phyloP scores from a whole-genome alignment of 352 stramenopile genomes.

The Phytophthora melonis region DNA sequence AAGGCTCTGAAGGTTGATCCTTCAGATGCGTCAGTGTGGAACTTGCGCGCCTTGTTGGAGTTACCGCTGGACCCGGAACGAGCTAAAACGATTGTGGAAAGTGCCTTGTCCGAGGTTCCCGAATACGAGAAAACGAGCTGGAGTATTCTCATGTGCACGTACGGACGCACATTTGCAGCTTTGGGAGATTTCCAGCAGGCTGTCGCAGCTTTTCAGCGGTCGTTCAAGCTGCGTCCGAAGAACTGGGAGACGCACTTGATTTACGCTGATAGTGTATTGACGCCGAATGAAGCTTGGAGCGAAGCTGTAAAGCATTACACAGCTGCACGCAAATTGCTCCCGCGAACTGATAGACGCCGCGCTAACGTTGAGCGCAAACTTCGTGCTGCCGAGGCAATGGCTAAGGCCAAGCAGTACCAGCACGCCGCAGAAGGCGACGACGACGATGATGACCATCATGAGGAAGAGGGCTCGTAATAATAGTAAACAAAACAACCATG shows the following conservation, averaged over 20 bases:
- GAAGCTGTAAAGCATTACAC: conserved; percentile 81
- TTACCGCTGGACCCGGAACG: conserved; percentile 69
- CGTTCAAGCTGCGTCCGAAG: conserved; percentile 80
- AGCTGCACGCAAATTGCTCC: conserved; percentile 66
- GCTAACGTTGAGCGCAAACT: conserved; percentile 72
- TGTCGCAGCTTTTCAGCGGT: conserved; percentile 82
- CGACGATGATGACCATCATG: conserved; percentile 30
- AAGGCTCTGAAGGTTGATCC: conserved; percentile 80
- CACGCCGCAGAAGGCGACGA: conserved; percentile 28
- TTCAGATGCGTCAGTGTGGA: conserved; percentile 77
- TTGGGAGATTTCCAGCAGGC: conserved; percentile 78
- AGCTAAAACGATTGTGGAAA: conserved; percentile 81
- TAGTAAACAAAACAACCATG: conserved; percentile 30
- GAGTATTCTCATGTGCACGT: conserved; percentile 89
- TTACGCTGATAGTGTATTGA: conserved; percentile 80
- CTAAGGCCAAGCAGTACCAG: conserved; percentile 35
- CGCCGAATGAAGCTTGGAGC: conserved; percentile 74
- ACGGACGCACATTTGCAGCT: conserved; percentile 75
- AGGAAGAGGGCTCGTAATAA: conserved; percentile 41
- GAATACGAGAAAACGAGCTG: conserved; percentile 86
- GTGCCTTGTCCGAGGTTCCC: conserved; percentile 67
- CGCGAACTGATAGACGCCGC: conserved; percentile 61
- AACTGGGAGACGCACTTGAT: conserved; percentile 90
- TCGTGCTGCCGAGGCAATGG: conserved; percentile 49
- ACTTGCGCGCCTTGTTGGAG: conserved; percentile 83